These are phyloP conservation scores for Mimosa bimucronata DNA, from an alignment of 306 rosid species.

Conservation along the genomic window DNA sequence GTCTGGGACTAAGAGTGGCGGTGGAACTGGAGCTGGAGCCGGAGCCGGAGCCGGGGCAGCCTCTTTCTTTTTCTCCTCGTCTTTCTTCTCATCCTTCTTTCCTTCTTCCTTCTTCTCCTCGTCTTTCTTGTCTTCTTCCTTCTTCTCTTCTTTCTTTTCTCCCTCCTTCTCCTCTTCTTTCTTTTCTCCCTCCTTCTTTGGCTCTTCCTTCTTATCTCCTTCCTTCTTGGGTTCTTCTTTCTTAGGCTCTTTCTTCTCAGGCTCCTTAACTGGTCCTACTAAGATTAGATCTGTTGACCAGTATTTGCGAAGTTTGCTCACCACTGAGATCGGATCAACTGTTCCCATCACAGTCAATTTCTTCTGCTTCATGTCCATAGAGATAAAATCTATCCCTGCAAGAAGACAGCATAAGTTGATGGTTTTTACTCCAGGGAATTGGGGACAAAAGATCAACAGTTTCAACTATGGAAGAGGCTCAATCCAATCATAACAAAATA, in stretches of 20 bases:
- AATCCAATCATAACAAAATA: constrained; percentile 17
- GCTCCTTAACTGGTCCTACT: constrained; percentile 88
- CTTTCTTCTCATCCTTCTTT: constrained; percentile 45
- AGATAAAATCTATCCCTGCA: constrained; percentile 83
- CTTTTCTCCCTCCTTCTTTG: constrained; percentile 49
- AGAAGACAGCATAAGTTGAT: constrained; percentile 7
- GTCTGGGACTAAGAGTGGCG: constrained; percentile 49
- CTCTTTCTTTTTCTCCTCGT: constrained; percentile 30
- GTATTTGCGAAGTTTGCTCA: constrained; percentile 77
- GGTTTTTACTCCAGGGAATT: not conserved
- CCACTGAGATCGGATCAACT: constrained; percentile 82
- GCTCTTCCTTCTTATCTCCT: constrained; percentile 58
- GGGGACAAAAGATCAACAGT: not conserved
- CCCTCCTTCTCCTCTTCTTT: constrained; percentile 62
- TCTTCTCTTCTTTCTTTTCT: constrained; percentile 48
- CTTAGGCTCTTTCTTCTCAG: constrained; percentile 78
- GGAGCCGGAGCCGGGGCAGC: not conserved
- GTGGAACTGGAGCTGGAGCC: not conserved
- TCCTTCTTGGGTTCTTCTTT: constrained; percentile 72
- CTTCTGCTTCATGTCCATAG: constrained; percentile 91
- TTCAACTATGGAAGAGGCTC: not conserved
- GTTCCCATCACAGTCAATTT: constrained; percentile 84
- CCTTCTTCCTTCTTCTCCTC: constrained; percentile 35
- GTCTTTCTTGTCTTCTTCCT: constrained; percentile 42
- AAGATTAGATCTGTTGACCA: constrained; percentile 67